Base-by-base conservation (phyloP, 305 asterid species). In the Euphrasia arctica region DNA sequence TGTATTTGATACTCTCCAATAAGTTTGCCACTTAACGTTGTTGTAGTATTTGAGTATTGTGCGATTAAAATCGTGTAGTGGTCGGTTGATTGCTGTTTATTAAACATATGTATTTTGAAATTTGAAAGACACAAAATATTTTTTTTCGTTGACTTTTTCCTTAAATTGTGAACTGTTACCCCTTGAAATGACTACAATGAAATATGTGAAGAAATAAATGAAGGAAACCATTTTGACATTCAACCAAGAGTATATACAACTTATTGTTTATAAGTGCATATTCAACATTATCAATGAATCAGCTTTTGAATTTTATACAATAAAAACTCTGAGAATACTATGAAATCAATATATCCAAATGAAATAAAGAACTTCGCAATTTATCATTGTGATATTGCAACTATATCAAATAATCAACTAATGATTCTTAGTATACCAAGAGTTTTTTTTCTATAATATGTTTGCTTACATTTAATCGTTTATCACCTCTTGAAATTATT, bases 401-500 rank as follows among this genome's bases (percentile, higher is more conserved):
- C 7, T 52, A 52, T 15, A 18, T 52, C 28, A 14, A 52, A 52
- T 1, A 52, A 49, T 49, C 55, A 49, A 49, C 22, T 5, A 12
- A 13, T 5, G 25, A 49, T 49, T 49, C 55, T 49, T 49, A 49
- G 41, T 34, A 13, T 49, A 49, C 25, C 55, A 14, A 9, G 50
- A 18, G 22, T 18, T 39, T 52, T 39, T 59, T 36, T 61, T 11
- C 54, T 51, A 52, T 10, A 63, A n/a, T 15, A 36, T 70, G 47
- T 64, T 73, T 59, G 41, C 49, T 60, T 66, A 32, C 67, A 42
- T 58, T 70, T 56, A 2, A 4, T 31, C 34, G 5, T 31, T 31
- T 3, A 6, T 55, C 41, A 34, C 36, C 32, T 57, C 61, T 56
- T 32, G 47, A n/a, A 63, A 48, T 62, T 27, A 51, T 34, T 42